A percentile compares a stretch with the other conserved stretches of the same genome.
phyloP scores from a whole-genome alignment of 257 asterid species.

The Solanum corneliomulleri region DNA sequence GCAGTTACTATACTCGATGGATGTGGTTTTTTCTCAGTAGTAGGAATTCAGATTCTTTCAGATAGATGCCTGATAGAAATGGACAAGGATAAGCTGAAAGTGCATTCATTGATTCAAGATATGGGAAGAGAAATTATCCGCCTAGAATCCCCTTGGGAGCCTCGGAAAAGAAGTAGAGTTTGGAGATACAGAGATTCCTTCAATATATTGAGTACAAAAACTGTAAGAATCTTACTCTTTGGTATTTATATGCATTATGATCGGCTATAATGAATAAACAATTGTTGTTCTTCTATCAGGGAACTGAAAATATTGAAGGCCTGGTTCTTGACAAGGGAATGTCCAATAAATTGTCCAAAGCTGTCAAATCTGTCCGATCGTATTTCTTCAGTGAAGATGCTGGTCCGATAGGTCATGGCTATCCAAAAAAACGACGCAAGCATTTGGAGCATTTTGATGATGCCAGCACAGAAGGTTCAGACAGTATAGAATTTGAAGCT shows the following conservation, averaged over 20 bases:
- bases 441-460: background rate
- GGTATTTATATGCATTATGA: background rate
- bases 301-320: conserved; percentile 6
- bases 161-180: conserved; percentile 4
- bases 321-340: background rate
- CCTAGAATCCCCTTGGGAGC: conserved; percentile 5
- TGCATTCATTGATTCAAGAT: conserved; percentile 5
- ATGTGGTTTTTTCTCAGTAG: background rate
- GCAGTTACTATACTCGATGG: background rate
- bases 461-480: background rate
- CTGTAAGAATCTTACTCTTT: background rate
- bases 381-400: background rate
- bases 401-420: background rate
- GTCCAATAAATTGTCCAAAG: background rate
- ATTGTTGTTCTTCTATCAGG: background rate
- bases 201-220: background rate
- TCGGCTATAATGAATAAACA: background rate
- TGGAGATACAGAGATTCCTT: conserved; percentile 1
- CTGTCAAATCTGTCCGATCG: background rate
- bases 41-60: background rate
- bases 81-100: background rate
- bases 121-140: conserved; percentile 8
- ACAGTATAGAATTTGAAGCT: background rate
- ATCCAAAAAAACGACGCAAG: background rate
- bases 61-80: background rate